Evolutionary conservation across 192 early-diverging fungal genomes (phyloP).

Genomic region (Dissophora ornata): DNA sequence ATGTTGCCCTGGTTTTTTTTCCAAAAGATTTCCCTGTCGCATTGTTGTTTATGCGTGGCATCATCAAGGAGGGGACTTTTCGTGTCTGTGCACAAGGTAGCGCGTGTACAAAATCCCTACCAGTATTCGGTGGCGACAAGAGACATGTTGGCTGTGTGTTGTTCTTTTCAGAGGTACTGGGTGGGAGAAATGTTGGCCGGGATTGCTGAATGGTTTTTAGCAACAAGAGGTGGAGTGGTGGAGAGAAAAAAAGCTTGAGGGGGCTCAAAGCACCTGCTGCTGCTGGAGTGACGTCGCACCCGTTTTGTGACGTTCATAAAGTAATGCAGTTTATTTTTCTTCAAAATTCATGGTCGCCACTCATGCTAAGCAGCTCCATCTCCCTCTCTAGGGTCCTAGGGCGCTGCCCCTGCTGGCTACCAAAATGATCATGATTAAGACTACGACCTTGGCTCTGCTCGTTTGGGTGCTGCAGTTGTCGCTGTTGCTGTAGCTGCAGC

Average conservation of each 20-base stretch:
- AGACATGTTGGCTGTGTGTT: slow-evolving; percentile 21
- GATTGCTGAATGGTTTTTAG: background rate
- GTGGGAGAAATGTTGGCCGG: background rate
- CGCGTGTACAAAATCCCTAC: too few species aligned
- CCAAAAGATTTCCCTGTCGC: too few species aligned
- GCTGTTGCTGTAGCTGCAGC: slow-evolving; percentile 20
- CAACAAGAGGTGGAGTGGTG: background rate
- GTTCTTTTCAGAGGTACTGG: background rate
- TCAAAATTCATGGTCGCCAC: slow-evolving; percentile 39
- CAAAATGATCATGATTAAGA: slow-evolving; percentile 1
- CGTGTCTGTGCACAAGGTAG: too few species aligned
- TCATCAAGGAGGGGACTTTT: background rate
- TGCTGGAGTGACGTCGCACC: too few species aligned
- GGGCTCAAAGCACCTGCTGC: too few species aligned
- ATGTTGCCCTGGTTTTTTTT: too few species aligned
- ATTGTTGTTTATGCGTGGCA: too few species aligned
- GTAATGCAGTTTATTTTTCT: too few species aligned
- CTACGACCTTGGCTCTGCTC: background rate
- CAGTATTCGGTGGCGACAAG: slow-evolving; percentile 47
- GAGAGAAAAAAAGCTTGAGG: too few species aligned
- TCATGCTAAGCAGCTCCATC: slow-evolving; percentile 46
- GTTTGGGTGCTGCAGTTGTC: slow-evolving; percentile 1
- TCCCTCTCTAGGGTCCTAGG: slow-evolving; percentile 29
- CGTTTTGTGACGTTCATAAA: too few species aligned
- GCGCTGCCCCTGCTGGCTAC: slow-evolving; percentile 8